Conservation (phyloP, 495 filamentous ascomycete genomes). For the Aspergillus panamensis region DNA sequence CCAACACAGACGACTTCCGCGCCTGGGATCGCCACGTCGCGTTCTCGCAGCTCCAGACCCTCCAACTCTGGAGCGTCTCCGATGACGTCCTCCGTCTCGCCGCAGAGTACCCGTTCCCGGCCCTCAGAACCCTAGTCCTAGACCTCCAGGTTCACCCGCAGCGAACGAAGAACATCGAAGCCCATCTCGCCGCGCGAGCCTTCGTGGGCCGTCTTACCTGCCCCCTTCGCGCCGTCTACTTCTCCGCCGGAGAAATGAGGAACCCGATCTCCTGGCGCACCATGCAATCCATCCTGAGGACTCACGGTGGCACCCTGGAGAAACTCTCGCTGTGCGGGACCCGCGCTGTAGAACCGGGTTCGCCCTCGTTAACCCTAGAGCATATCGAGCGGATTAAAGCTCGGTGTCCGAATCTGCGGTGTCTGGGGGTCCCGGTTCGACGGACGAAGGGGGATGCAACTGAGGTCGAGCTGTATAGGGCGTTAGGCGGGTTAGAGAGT, state of each 20-base stretch:
- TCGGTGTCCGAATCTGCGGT: background rate
- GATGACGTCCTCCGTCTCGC: background rate
- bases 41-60: background rate
- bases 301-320: background rate
- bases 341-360: background rate
- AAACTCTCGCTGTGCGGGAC: background rate
- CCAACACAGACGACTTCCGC: background rate
- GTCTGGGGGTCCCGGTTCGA: background rate
- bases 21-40: background rate
- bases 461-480: background rate
- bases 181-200: background rate
- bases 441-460: background rate
- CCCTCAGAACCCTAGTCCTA: background rate
- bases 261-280: background rate
- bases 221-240: background rate
- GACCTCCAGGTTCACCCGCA: background rate
- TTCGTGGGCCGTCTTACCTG: background rate
- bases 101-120: background rate
- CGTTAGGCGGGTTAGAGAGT: background rate
- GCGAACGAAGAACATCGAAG: background rate
- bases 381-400: background rate
- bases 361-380: background rate
- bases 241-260: background rate
- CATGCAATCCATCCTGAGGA: background rate
- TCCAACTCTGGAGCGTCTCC: conserved; percentile 5